Conservation (phyloP, 106 monocot species). For the Acanthochlamys bracteata region DNA sequence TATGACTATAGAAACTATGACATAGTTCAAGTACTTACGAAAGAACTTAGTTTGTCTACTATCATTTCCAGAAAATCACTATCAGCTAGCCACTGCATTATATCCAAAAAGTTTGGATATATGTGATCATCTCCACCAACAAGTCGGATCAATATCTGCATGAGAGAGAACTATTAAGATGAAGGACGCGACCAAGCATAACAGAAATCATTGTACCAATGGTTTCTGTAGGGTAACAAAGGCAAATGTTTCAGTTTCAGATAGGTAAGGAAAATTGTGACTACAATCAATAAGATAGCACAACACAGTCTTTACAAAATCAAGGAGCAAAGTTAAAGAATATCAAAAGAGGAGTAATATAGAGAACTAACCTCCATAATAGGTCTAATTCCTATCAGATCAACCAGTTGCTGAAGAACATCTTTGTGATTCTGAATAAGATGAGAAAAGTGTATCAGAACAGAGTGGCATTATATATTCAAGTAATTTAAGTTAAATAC, state of each 20-base stretch:
- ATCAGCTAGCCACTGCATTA: conserved; percentile 56
- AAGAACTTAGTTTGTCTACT: conserved; percentile 48
- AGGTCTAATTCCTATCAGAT: conserved; percentile 58
- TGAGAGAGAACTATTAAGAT: not conserved
- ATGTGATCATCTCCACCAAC: conserved; percentile 61
- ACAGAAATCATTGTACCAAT: too few species aligned
- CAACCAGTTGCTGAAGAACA: conserved; percentile 39
- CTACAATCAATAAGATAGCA: not conserved
- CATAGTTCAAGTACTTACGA: conserved; percentile 21
- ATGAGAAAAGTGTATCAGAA: not conserved
- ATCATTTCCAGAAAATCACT: conserved; percentile 63
- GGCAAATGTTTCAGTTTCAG: too few species aligned
- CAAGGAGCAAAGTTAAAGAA: not conserved
- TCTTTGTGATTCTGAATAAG: conserved; percentile 26
- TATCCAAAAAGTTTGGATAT: conserved; percentile 50
- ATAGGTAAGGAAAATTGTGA: not conserved
- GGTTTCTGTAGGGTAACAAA: too few species aligned
- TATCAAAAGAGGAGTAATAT: not conserved
- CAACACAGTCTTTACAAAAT: not conserved
- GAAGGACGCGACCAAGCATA: not conserved
- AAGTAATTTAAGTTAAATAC: too few species aligned
- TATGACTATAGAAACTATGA: not conserved
- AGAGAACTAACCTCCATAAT: conserved; percentile 54
- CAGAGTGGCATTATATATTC: not conserved
- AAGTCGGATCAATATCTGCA: conserved; percentile 58